phyloP scores from a whole-genome alignment of 352 stramenopile species.

The Globisporangium takayamanum region DNA sequence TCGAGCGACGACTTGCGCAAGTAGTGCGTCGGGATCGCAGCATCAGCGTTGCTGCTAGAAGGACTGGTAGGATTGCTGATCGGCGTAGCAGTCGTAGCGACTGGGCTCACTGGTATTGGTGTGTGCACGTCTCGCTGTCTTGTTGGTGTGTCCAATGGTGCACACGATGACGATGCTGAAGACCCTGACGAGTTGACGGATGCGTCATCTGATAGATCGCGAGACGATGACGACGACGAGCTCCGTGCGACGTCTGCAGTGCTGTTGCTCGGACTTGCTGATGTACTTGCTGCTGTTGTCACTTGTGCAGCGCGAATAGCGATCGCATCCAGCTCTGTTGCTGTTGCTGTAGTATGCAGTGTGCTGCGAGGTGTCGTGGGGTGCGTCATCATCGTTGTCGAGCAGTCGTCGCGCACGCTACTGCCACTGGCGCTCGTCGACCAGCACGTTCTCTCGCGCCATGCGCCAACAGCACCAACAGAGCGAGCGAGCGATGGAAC shows the following conservation, averaged over 20 bases:
- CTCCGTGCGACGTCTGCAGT: too few relatives aligned
- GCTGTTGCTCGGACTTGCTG: not conserved
- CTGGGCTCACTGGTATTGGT: not conserved
- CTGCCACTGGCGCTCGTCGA: too few relatives aligned
- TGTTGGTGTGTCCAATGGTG: not conserved
- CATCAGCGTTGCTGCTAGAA: not conserved
- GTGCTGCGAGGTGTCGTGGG: not conserved
- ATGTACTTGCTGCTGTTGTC: not conserved
- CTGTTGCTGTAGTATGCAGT: not conserved
- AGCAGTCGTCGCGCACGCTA: not conserved
- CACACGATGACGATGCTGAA: not conserved
- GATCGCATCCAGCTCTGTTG: not conserved
- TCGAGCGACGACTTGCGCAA: conserved; percentile 26
- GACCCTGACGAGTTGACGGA: not conserved
- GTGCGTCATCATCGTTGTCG: not conserved
- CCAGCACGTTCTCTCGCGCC: too few relatives aligned
- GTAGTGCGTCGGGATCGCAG: not conserved
- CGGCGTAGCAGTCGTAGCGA: not conserved
- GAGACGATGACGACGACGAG: not conserved
- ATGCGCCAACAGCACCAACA: too few relatives aligned
- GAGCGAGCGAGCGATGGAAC: too few relatives aligned
- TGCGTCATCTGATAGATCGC: not conserved
- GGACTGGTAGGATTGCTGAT: not conserved
- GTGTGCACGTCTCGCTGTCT: not conserved
- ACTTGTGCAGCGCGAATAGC: not conserved